Conservation (phyloP, 2,329 filamentous ascomycete species). For the Cladosporium austrohemisphaericum region DNA sequence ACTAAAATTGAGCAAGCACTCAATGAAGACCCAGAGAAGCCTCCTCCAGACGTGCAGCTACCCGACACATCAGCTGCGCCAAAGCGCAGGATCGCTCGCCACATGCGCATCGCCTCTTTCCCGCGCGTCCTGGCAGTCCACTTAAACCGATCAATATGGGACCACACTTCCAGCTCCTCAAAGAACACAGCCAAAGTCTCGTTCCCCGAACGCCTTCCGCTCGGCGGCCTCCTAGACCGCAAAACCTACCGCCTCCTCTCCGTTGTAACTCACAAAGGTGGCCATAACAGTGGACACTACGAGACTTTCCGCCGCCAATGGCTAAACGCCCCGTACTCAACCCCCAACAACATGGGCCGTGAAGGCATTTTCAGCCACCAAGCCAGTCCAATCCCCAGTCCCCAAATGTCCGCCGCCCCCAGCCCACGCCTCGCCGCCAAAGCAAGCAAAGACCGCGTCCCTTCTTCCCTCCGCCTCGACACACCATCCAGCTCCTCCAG, state of each 20-base stretch:
- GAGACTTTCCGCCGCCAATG: conserved; percentile 91
- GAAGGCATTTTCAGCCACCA: conserved; percentile 68
- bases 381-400: conserved; percentile 38
- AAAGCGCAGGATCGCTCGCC: conserved; percentile 77
- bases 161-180: conserved; percentile 64
- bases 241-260: conserved; percentile 80
- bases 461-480: conserved; percentile 10
- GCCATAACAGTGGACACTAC: conserved; percentile 94
- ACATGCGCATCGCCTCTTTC: conserved; percentile 81
- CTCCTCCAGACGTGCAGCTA: conserved; percentile 67
- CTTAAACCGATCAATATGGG: conserved; percentile 88
- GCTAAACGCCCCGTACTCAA: conserved; percentile 73
- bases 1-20: conserved; percentile 65
- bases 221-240: conserved; percentile 74
- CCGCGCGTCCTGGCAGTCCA: conserved; percentile 90
- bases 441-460: not conserved
- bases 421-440: conserved; percentile 33
- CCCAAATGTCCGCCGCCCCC: conserved; percentile 41
- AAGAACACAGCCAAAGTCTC: conserved; percentile 94
- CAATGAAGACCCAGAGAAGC: conserved; percentile 73
- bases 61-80: conserved; percentile 73
- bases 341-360: conserved; percentile 71
- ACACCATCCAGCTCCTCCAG: conserved; percentile 14
- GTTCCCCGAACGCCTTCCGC: conserved; percentile 79
- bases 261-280: conserved; percentile 90